Conservation (phyloP, 345 rosid genomes). For the Hypericum perforatum region DNA sequence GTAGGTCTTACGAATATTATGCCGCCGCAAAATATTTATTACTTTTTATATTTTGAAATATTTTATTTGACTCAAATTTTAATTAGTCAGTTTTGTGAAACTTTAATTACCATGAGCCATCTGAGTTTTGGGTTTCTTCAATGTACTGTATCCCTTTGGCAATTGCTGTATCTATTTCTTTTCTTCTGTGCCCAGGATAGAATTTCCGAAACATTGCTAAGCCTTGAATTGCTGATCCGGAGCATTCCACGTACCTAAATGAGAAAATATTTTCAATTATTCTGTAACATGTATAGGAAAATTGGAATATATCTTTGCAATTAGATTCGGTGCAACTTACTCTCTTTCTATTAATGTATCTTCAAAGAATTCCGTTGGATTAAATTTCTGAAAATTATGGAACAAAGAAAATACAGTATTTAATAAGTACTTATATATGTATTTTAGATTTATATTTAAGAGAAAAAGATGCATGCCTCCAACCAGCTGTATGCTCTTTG, state of each 20-base stretch:
- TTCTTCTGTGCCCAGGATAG: slow-evolving; percentile 27
- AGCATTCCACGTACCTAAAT: slow-evolving; percentile 44
- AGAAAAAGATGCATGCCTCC: slow-evolving; percentile 24
- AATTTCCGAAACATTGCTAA: slow-evolving; percentile 32
- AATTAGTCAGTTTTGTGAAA: no score
- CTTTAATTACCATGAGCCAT: slow-evolving; percentile 38
- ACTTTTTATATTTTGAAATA: no score
- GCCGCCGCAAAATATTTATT: no score
- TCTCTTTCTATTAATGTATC: slow-evolving; percentile 39
- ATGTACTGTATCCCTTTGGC: slow-evolving; percentile 19
- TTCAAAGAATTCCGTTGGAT: slow-evolving; percentile 44
- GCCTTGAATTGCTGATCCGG: slow-evolving; percentile 37
- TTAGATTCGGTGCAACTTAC: slow-evolving; percentile 17
- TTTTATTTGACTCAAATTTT: no score
- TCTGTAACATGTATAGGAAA: no score
- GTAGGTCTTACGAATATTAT: no score
- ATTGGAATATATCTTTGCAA: no score
- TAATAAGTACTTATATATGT: no score
- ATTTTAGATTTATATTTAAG: no score
- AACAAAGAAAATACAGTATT: background rate
- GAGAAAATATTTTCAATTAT: no score
- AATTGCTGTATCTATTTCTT: slow-evolving; percentile 28
- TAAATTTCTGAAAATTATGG: slow-evolving; percentile 24
- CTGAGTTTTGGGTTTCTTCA: slow-evolving; percentile 33
- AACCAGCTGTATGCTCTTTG: slow-evolving; percentile 37